These are phyloP conservation scores for Rhinocladiella similis DNA, from an alignment of 2,329 filamentous ascomycete species.

Conservation along the genomic window DNA sequence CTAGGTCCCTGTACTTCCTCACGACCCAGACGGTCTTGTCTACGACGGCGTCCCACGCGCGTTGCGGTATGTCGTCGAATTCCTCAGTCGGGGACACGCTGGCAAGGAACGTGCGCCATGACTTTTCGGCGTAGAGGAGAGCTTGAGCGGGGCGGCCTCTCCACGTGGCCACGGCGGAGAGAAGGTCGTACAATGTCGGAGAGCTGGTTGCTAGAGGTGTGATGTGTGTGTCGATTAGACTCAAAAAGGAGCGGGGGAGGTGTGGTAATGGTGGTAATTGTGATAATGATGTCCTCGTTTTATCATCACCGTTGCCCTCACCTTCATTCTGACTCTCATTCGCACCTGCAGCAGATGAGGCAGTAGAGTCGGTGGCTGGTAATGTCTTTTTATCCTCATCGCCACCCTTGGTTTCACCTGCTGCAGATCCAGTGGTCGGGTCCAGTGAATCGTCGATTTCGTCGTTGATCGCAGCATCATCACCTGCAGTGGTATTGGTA, in stretches of 20 bases:
- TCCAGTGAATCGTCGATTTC: background rate
- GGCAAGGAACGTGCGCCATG: conserved; percentile 66
- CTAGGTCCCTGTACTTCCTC: conserved; percentile 78
- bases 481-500: background rate
- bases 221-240: conserved; percentile 72
- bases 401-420: background rate
- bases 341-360: no score
- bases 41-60: conserved; percentile 71
- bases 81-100: conserved; percentile 2
- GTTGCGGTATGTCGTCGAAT: conserved; percentile 47
- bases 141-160: conserved; percentile 68
- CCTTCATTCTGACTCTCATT: no score
- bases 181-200: conserved; percentile 72
- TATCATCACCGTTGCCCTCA: conserved; percentile 34
- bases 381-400: background rate
- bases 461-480: background rate
- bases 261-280: no score
- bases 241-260: conserved; percentile 53
- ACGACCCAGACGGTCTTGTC: conserved; percentile 78
- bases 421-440: background rate
- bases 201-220: conserved; percentile 82
- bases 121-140: conserved; percentile 82
- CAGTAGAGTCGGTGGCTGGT: no score
- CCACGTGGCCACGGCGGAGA: conserved; percentile 73
- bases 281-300: conserved; percentile 44